These are phyloP conservation scores for Botryotinia calthae DNA, from an alignment of 2,329 filamentous ascomycete species.

Conservation along the genomic window DNA sequence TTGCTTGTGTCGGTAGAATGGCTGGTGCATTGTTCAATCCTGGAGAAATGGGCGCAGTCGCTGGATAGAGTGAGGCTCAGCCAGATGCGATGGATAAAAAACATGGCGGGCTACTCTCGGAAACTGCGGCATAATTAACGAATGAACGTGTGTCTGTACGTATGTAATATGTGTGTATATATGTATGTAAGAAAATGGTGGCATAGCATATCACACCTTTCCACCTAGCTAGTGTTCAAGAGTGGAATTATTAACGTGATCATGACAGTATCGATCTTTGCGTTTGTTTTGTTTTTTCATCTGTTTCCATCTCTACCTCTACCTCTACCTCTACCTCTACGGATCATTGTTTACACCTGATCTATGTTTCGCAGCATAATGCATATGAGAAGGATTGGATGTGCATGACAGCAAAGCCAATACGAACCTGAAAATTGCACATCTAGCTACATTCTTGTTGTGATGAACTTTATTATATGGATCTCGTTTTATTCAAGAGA, in stretches of 20 bases:
- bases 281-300: background rate
- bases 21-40: background rate
- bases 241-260: background rate
- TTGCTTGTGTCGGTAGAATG: background rate
- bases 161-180: background rate
- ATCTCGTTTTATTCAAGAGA: background rate
- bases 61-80: constrained; percentile 11
- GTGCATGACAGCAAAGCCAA: background rate
- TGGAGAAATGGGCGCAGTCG: constrained; percentile 4
- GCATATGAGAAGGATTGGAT: background rate
- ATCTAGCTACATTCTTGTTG: background rate
- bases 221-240: background rate
- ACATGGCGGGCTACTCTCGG: background rate
- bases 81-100: background rate
- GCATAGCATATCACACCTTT: background rate
- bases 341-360: background rate
- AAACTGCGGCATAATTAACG: constrained; percentile 8
- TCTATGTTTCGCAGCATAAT: background rate
- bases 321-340: background rate
- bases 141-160: background rate
- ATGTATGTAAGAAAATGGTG: background rate
- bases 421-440: background rate
- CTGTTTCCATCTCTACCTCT: background rate
- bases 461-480: background rate
- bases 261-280: background rate